A percentile compares a stretch with the other conserved stretches of the same genome.
Conservation (phyloP, 1,139 yeast genomes). For the Nadsonia starkeyi-henricii region DNA sequence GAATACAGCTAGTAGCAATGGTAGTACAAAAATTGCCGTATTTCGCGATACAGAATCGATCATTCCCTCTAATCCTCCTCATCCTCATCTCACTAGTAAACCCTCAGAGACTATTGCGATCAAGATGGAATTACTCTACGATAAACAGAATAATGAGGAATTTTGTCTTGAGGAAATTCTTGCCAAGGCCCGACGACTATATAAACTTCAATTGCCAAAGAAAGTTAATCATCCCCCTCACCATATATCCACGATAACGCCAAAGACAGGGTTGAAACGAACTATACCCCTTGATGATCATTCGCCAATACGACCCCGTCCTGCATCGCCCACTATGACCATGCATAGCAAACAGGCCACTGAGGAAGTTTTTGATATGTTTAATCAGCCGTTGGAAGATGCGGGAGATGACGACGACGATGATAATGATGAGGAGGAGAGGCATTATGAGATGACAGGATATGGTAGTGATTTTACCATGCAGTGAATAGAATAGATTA, state of each 20-base stretch:
- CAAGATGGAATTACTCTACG: constrained; percentile 32
- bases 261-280: constrained; percentile 7
- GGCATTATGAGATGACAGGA: neutral
- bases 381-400: constrained; percentile 40
- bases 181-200: constrained; percentile 30
- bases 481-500: too few species aligned
- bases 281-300: constrained; percentile 12
- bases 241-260: constrained; percentile 5
- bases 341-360: constrained; percentile 63
- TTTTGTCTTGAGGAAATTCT: constrained; percentile 50
- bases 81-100: constrained; percentile 23
- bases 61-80: constrained; percentile 1
- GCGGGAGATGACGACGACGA: neutral
- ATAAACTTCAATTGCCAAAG: too few species aligned
- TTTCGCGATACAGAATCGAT: neutral
- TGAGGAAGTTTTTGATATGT: constrained; percentile 63
- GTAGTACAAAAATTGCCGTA: constrained; percentile 6
- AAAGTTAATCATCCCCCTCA: constrained; percentile 4
- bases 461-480: neutral
- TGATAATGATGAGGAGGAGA: neutral
- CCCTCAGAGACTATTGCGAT: constrained; percentile 50
- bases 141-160: constrained; percentile 30
- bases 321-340: constrained; percentile 59
- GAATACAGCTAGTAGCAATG: constrained; percentile 11
- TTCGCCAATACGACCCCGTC: constrained; percentile 12